Conservation (phyloP, 1,139 yeast species). For the Sugiyamaella sp. region DNA sequence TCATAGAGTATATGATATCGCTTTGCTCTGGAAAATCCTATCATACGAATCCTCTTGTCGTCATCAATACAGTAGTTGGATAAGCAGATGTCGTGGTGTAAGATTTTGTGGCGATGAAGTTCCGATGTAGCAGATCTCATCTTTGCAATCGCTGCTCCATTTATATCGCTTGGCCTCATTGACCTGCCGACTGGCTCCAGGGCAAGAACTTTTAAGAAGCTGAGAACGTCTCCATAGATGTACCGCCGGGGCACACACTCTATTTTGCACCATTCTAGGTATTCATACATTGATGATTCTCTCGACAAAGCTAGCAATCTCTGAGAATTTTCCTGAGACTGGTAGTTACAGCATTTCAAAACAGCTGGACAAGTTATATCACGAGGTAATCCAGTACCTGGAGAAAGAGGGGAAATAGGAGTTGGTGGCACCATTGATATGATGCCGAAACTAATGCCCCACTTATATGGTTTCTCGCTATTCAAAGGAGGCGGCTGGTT, state of each 20-base stretch:
- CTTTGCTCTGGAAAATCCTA: slow-evolving; percentile 31
- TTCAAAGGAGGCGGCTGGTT: slow-evolving; percentile 18
- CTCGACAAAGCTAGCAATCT: slow-evolving; percentile 23
- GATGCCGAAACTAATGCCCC: slow-evolving; percentile 24
- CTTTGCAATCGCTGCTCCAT: slow-evolving; percentile 21
- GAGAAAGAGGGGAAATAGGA: slow-evolving; percentile 1
- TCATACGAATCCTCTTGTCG: slow-evolving; percentile 29
- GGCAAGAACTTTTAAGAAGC: slow-evolving; percentile 32
- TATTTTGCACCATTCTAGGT: slow-evolving; percentile 27
- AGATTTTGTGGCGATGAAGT: slow-evolving; percentile 32
- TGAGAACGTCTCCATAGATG: slow-evolving; percentile 34
- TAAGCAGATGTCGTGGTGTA: slow-evolving; percentile 32
- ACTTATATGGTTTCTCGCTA: slow-evolving; percentile 12
- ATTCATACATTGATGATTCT: slow-evolving; percentile 37
- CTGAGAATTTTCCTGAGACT: slow-evolving; percentile 10
- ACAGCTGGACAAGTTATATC: slow-evolving; percentile 19
- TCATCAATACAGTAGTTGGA: slow-evolving; percentile 33
- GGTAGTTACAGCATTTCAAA: slow-evolving; percentile 28
- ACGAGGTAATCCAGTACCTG: slow-evolving; percentile 5
- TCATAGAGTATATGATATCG: slow-evolving; percentile 34
- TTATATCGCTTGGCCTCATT: slow-evolving; percentile 27
- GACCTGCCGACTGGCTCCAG: slow-evolving; percentile 35
- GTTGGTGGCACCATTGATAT: slow-evolving; percentile 10
- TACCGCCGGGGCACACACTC: slow-evolving; percentile 30
- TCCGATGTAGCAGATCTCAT: slow-evolving; percentile 31